phyloP scores from a whole-genome alignment of 257 asterid species.

The Solanum chilense region DNA sequence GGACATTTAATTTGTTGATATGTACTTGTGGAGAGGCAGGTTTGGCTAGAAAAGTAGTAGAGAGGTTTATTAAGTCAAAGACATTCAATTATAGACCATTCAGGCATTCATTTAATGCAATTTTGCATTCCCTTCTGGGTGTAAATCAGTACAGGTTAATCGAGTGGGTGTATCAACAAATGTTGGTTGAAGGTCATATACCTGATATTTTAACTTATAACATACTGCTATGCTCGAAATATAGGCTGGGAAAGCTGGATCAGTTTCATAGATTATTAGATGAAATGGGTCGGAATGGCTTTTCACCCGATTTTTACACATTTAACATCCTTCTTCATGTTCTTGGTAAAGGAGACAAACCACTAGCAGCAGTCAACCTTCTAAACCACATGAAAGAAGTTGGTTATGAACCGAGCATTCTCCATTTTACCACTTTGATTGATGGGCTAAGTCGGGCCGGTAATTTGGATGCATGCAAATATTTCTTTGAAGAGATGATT shows the following conservation, averaged over 20 bases:
- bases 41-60: constrained; percentile 72
- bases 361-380: constrained; percentile 75
- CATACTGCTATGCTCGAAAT: constrained; percentile 77
- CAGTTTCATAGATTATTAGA: constrained; percentile 70
- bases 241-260: constrained; percentile 70
- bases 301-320: constrained; percentile 83
- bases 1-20: constrained; percentile 78
- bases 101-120: constrained; percentile 71
- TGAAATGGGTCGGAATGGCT: constrained; percentile 73
- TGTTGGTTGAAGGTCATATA: constrained; percentile 65
- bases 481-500: constrained; percentile 69
- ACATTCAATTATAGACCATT: constrained; percentile 77
- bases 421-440: constrained; percentile 81
- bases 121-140: constrained; percentile 58
- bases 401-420: constrained; percentile 59
- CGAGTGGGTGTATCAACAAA: constrained; percentile 88
- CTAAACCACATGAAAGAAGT: constrained; percentile 85
- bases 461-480: constrained; percentile 68
- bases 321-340: constrained; percentile 80
- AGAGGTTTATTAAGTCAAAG: constrained; percentile 78
- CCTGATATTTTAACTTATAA: constrained; percentile 87
- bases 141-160: constrained; percentile 61
- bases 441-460: constrained; percentile 97
- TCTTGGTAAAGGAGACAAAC: constrained; percentile 77
- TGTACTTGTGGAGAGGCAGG: constrained; percentile 93